Conservation (phyloP, 2,329 filamentous ascomycete genomes). For the Fusarium sterilihyphosum region DNA sequence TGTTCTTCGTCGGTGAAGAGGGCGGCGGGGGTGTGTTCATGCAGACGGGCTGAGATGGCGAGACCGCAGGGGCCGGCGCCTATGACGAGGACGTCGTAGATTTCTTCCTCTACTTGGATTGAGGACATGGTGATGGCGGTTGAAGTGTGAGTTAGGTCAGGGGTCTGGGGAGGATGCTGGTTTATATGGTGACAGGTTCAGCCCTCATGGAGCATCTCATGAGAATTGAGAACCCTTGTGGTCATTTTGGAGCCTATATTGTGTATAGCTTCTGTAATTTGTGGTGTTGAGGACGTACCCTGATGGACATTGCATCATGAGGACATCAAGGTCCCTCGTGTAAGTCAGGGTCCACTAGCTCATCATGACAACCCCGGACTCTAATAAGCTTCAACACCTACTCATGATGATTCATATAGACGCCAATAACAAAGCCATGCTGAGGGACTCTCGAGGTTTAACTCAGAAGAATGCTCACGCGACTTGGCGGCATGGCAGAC, state of each 20-base stretch:
- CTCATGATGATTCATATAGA: background rate
- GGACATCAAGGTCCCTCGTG: constrained; percentile 29
- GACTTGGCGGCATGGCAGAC: background rate
- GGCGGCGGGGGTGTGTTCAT: constrained; percentile 77
- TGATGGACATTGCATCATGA: constrained; percentile 36
- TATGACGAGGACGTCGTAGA: constrained; percentile 76
- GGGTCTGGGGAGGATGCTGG: background rate
- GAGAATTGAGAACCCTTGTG: constrained; percentile 17
- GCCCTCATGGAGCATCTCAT: background rate
- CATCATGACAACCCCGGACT: constrained; percentile 4
- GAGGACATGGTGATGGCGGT: background rate
- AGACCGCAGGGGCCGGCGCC: constrained; percentile 81
- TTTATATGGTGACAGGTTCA: background rate
- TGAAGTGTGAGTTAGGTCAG: background rate
- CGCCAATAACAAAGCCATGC: fast-evolving
- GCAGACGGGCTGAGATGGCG: constrained; percentile 76
- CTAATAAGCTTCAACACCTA: background rate
- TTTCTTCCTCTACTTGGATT: constrained; percentile 42
- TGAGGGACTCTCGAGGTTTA: background rate
- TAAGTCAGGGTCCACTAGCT: constrained; percentile 10
- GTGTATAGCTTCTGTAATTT: background rate
- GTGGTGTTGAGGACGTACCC: constrained; percentile 11
- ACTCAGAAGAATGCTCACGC: background rate
- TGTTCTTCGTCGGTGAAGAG: constrained; percentile 88
- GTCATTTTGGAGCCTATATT: background rate